These are phyloP conservation scores for Mesotaenium endlicherianum DNA, from an alignment of 139 green algal species.

Conservation along the genomic window DNA sequence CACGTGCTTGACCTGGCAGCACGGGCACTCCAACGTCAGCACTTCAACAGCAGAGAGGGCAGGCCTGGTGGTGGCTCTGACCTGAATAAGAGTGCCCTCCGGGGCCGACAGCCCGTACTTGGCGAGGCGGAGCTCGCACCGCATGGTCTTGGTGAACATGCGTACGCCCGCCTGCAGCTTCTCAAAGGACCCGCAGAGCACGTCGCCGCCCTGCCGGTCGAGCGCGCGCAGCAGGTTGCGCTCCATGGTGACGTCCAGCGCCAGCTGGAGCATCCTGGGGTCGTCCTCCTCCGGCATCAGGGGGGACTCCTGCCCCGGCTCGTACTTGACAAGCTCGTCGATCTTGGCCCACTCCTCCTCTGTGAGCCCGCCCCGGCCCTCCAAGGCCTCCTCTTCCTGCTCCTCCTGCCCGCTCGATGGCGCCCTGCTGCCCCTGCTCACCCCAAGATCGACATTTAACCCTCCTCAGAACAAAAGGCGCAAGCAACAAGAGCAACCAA, in stretches of 20 bases:
- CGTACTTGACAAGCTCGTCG: slow-evolving; percentile 66
- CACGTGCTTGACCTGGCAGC: no score
- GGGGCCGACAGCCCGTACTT: slow-evolving; percentile 60
- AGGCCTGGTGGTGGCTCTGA: slow-evolving; percentile 53
- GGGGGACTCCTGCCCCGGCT: slow-evolving; percentile 59
- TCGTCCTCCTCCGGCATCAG: background rate
- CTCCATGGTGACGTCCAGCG: slow-evolving; percentile 30
- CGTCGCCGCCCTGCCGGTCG: slow-evolving; percentile 32
- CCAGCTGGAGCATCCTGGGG: slow-evolving; percentile 55
- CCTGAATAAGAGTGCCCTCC: slow-evolving; percentile 66
- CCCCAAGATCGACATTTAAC: no score
- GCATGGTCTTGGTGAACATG: slow-evolving; percentile 60
- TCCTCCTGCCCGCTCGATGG: background rate
- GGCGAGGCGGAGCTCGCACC: slow-evolving; percentile 58
- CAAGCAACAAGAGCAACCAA: no score
- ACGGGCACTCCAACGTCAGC: no score
- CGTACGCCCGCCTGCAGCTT: slow-evolving; percentile 52
- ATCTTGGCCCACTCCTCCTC: slow-evolving; percentile 72
- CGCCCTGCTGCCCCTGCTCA: no score
- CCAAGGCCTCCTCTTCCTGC: background rate
- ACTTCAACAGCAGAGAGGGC: background rate
- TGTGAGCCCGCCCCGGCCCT: background rate
- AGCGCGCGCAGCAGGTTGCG: slow-evolving; percentile 50
- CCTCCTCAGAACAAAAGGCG: no score
- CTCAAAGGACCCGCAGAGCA: slow-evolving; percentile 28